Evolutionary conservation across 1,139 yeast species (phyloP).

Genomic region (Arxiozyma slooffiae): DNA sequence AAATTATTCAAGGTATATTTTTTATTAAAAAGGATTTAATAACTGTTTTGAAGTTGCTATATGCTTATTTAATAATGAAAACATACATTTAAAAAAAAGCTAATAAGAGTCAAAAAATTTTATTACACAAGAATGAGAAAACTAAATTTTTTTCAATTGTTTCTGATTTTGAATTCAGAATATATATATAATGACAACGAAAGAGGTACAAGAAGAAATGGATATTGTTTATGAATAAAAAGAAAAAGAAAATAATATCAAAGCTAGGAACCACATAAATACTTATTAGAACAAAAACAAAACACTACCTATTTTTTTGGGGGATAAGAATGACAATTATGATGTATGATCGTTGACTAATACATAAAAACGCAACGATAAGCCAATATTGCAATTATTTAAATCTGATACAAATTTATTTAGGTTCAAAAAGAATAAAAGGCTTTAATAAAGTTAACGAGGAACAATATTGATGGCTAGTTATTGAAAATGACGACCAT

Average conservation of each 20-base stretch:
- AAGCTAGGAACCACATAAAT: not conserved
- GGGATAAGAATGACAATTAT: slow-evolving; percentile 18
- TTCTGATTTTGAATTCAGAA: slow-evolving; percentile 29
- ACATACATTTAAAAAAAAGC: too few species aligned
- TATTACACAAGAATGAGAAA: slow-evolving; percentile 21
- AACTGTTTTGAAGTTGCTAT: too few species aligned
- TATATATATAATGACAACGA: slow-evolving; percentile 26
- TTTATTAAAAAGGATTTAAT: too few species aligned
- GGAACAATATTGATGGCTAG: slow-evolving; percentile 87
- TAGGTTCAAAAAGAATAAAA: slow-evolving; percentile 22
- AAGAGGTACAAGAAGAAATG: slow-evolving; percentile 11
- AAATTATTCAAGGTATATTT: too few species aligned
- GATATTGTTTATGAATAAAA: slow-evolving; percentile 16
- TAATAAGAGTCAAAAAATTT: too few species aligned
- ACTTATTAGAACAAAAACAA: slow-evolving; percentile 9
- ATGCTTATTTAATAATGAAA: too few species aligned
- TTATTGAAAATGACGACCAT: slow-evolving; percentile 76
- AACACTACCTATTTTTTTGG: too few species aligned
- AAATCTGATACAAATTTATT: slow-evolving; percentile 2
- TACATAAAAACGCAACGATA: slow-evolving; percentile 7
- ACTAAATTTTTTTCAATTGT: slow-evolving; percentile 19
- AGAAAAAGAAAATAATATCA: not conserved
- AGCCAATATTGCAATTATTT: not conserved
- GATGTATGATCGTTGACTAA: slow-evolving; percentile 22
- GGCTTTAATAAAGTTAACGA: slow-evolving; percentile 69